These are phyloP conservation scores for Ophiorrhiza pumila DNA, from an alignment of 257 asterid genomes.

Conservation along the genomic window DNA sequence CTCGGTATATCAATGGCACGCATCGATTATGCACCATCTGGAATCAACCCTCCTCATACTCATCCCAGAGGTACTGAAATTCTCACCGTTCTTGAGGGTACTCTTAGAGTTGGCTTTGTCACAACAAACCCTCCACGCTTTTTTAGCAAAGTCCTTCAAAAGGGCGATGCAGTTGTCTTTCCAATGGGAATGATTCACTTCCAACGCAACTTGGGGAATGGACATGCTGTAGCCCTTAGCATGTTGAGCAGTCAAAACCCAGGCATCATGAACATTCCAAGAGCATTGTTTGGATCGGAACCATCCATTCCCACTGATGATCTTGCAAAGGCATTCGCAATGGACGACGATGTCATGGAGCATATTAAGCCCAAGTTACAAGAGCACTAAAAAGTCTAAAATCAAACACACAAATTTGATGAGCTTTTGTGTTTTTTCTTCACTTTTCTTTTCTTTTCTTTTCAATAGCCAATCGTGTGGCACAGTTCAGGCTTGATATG, in stretches of 20 bases:
- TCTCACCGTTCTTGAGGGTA: constrained; percentile 13
- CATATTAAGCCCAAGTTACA: constrained; percentile 6
- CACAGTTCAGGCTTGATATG: too few relatives aligned
- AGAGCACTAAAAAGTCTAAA: background rate
- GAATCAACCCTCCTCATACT: constrained; percentile 14
- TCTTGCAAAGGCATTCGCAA: constrained; percentile 15
- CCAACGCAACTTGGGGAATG: constrained; percentile 12
- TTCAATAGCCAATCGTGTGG: too few relatives aligned
- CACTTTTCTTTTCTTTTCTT: too few relatives aligned
- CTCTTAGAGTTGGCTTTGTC: constrained; percentile 11
- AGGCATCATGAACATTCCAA: constrained; percentile 4
- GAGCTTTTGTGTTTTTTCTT: too few relatives aligned
- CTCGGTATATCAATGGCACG: constrained; percentile 13
- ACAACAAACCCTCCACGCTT: background rate
- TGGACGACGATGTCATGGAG: background rate
- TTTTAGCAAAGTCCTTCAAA: constrained; percentile 6
- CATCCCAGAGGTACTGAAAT: constrained; percentile 20
- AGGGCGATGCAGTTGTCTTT: constrained; percentile 15
- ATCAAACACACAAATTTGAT: too few relatives aligned
- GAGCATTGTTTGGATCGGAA: constrained; percentile 2
- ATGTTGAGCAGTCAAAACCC: constrained; percentile 17
- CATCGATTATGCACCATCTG: background rate
- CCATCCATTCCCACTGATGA: constrained; percentile 6
- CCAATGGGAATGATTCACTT: constrained; percentile 18
- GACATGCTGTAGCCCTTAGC: constrained; percentile 15